Evolutionary conservation across 768 basidiomycete genomes (phyloP).

Genomic region (Lepiota subincarnata): DNA sequence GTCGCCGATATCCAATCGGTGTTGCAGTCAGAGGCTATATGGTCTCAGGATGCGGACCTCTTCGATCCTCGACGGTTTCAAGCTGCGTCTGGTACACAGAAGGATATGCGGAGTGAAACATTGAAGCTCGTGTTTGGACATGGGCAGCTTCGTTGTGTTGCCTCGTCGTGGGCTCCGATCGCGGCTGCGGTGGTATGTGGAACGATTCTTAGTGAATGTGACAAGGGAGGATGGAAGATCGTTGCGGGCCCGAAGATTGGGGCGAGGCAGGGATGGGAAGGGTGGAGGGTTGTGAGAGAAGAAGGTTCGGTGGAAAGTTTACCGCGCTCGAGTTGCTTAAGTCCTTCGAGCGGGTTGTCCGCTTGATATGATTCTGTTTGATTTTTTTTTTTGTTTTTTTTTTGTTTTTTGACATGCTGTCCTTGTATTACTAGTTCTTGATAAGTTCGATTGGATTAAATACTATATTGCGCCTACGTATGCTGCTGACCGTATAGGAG

Average conservation of each 20-base stretch:
- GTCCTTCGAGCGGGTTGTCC: too few relatives aligned
- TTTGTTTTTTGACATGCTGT: too few relatives aligned
- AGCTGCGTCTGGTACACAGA: slow-evolving; percentile 16
- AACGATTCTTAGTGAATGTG: slow-evolving; percentile 33
- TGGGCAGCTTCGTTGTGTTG: slow-evolving; percentile 45
- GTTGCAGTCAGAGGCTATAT: slow-evolving; percentile 30
- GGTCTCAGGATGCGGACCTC: slow-evolving; percentile 27
- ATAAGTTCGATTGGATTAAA: too few relatives aligned
- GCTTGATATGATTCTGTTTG: too few relatives aligned
- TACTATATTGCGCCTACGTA: too few relatives aligned
- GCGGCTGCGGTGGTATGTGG: slow-evolving; percentile 47
- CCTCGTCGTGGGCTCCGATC: slow-evolving; percentile 45
- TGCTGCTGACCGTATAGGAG: too few relatives aligned
- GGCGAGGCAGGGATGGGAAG: slow-evolving; percentile 40
- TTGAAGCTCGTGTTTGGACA: slow-evolving; percentile 45
- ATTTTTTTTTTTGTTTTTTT: too few relatives aligned
- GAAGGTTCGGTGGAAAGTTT: too few relatives aligned
- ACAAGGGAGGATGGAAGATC: slow-evolving; percentile 23
- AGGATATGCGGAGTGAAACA: too few relatives aligned
- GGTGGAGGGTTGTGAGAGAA: slow-evolving; percentile 29
- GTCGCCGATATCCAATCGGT: slow-evolving; percentile 33
- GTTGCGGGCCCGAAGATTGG: slow-evolving; percentile 29
- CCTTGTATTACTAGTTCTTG: too few relatives aligned
- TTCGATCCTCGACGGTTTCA: slow-evolving; percentile 38
- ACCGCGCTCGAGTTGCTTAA: too few relatives aligned